Percentiles rank a stretch among this genome's conserved stretches.
These are phyloP conservation scores for Aspergillus biplanus DNA, from an alignment of 495 filamentous ascomycete species.

Conservation along the genomic window DNA sequence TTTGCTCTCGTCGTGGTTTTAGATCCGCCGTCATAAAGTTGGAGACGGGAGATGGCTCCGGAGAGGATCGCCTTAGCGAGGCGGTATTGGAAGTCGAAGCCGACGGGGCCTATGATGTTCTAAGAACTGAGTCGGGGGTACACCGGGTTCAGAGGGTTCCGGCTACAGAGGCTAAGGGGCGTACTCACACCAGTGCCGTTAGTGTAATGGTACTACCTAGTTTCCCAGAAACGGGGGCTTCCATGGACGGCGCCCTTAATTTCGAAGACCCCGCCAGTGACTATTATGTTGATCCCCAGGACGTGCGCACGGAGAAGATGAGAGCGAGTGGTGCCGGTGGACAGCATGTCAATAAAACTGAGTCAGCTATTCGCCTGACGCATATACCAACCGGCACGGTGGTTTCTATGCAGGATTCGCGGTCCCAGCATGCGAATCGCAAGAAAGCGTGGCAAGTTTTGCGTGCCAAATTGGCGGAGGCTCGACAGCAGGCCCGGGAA, in stretches of 20 bases:
- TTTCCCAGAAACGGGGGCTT: slow-evolving; percentile 62
- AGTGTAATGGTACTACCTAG: slow-evolving; percentile 88
- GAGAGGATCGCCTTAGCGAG: slow-evolving; percentile 71
- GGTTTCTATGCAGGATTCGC: slow-evolving; percentile 88
- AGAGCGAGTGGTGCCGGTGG: slow-evolving; percentile 88
- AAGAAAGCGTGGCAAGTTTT: slow-evolving; percentile 84
- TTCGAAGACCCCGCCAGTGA: slow-evolving; percentile 84
- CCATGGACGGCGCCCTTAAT: slow-evolving; percentile 57
- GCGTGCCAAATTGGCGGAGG: slow-evolving; percentile 80
- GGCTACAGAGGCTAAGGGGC: slow-evolving; percentile 83
- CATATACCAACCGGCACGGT: slow-evolving; percentile 86
- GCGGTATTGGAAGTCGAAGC: slow-evolving; percentile 84
- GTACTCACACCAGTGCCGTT: slow-evolving; percentile 91
- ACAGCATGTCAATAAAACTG: slow-evolving; percentile 98
- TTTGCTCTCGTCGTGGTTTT: slow-evolving; percentile 68
- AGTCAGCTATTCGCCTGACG: slow-evolving; percentile 91
- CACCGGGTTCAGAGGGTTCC: slow-evolving; percentile 94
- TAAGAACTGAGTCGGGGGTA: slow-evolving; percentile 89
- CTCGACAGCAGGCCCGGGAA: slow-evolving; percentile 79
- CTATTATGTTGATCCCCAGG: slow-evolving; percentile 84
- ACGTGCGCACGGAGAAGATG: slow-evolving; percentile 90
- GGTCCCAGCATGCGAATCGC: slow-evolving; percentile 89
- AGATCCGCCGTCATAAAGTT: slow-evolving; percentile 61
- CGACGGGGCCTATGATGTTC: slow-evolving; percentile 73
- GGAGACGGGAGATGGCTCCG: slow-evolving; percentile 57